A percentile compares a stretch with the other conserved stretches of the same genome.
Evolutionary conservation across 148 eudicot genomes (phyloP).

Genomic region (Spergularia bocconei): DNA sequence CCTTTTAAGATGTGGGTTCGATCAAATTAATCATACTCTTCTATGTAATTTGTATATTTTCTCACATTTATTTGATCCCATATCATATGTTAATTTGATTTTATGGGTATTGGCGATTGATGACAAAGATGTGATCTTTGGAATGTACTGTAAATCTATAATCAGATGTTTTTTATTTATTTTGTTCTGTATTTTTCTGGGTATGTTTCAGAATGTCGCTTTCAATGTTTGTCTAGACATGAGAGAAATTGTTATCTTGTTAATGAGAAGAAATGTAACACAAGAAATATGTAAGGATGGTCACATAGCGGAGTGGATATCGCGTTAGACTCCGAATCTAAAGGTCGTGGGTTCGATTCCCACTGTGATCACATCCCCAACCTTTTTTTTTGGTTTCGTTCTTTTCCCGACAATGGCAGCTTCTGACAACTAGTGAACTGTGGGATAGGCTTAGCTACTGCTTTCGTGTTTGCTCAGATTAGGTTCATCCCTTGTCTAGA

Average conservation of each 20-base stretch:
- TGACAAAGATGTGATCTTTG: neutral
- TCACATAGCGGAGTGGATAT: slow-evolving; percentile 44
- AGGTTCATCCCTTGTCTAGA: too few species aligned
- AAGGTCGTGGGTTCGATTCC: slow-evolving; percentile 46
- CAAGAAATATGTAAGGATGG: neutral
- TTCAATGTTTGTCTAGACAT: neutral
- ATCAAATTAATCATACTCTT: neutral
- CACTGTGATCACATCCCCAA: slow-evolving; percentile 26
- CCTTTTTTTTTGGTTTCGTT: neutral
- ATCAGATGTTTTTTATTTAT: neutral
- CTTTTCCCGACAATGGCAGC: neutral
- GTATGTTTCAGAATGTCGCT: slow-evolving; percentile 8
- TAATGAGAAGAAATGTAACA: neutral
- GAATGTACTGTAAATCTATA: too few species aligned
- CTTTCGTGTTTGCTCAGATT: too few species aligned
- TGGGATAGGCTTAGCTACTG: too few species aligned
- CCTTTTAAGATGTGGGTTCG: neutral
- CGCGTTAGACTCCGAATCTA: slow-evolving; percentile 44
- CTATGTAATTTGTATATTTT: neutral
- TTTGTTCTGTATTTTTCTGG: neutral
- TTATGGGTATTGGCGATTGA: neutral
- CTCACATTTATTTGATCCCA: neutral
- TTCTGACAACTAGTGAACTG: too few species aligned
- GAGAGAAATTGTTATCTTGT: neutral
- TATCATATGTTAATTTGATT: neutral